phyloP scores from a whole-genome alignment of 2,329 filamentous ascomycete species.

The Ophiostoma ulmi region DNA sequence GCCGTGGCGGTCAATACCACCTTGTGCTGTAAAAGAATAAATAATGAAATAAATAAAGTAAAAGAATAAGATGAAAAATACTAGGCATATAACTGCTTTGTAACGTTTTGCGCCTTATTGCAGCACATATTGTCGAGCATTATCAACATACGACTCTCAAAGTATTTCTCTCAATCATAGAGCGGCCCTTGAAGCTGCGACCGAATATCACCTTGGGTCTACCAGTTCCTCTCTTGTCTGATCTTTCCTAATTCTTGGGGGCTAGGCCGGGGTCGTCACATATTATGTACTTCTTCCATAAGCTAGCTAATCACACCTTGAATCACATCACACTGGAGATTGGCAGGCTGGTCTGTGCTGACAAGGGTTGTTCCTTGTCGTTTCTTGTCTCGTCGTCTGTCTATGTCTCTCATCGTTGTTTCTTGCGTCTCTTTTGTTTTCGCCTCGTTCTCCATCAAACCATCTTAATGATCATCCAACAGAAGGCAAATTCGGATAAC shows the following conservation, averaged over 20 bases:
- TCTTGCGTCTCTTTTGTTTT: not conserved
- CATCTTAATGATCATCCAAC: too few relatives aligned
- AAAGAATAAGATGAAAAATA: too few relatives aligned
- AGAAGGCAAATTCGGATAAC: too few relatives aligned
- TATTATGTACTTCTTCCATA: conserved; percentile 4
- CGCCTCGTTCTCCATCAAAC: not conserved
- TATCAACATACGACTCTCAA: not conserved
- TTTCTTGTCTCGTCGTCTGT: not conserved
- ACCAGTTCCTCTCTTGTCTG: not conserved
- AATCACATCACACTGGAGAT: conserved; percentile 10
- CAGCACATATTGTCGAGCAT: not conserved
- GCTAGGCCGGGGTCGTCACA: not conserved
- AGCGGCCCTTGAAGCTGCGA: not conserved
- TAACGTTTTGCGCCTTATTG: not conserved
- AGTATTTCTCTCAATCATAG: not conserved
- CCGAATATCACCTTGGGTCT: not conserved
- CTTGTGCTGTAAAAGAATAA: not conserved
- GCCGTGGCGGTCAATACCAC: not conserved
- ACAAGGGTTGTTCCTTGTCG: not conserved
- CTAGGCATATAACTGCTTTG: too few relatives aligned
- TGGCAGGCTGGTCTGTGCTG: not conserved
- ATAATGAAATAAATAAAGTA: too few relatives aligned
- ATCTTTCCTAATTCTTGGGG: not conserved
- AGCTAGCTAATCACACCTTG: conserved; percentile 10
- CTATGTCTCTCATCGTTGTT: not conserved